Evolutionary conservation across 495 filamentous ascomycete species (phyloP).

Genomic region (Xylaria castorea): DNA sequence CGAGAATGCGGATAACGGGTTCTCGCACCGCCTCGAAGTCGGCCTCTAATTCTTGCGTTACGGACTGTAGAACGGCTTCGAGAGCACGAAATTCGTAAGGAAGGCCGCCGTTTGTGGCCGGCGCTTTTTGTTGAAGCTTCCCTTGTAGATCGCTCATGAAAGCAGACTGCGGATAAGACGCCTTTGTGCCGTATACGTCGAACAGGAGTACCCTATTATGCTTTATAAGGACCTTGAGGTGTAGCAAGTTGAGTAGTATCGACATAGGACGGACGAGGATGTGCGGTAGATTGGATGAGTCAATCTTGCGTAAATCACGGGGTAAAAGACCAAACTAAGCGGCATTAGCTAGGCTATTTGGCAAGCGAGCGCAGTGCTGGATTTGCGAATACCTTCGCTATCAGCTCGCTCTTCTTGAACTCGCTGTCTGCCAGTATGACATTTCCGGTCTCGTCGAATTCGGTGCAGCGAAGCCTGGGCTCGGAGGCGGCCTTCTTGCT

Average conservation of each 20-base stretch:
- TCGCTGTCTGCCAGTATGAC: conserved; percentile 95
- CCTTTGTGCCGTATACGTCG: conserved; percentile 92
- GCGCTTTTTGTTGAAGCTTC: conserved; percentile 63
- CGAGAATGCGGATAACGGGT: conserved; percentile 85
- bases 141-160: conserved; percentile 91
- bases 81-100: conserved; percentile 78
- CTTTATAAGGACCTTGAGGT: conserved; percentile 93
- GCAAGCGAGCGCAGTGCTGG: neutral
- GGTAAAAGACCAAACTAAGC: conserved; percentile 89
- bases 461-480: conserved; percentile 85
- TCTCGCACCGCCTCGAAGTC: conserved; percentile 94
- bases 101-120: conserved; percentile 58
- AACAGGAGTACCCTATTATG: conserved; percentile 92
- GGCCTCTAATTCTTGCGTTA: conserved; percentile 85
- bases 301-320: conserved; percentile 95
- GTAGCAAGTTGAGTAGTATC: conserved; percentile 92
- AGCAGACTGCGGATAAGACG: conserved; percentile 91
- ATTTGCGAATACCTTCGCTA: conserved; percentile 77
- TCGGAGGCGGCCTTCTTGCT: conserved; percentile 78
- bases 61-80: conserved; percentile 80
- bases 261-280: conserved; percentile 94
- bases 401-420: conserved; percentile 95
- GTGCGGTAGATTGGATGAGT: conserved; percentile 95
- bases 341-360: conserved; percentile 36
- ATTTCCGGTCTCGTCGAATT: conserved; percentile 91